A percentile compares a stretch with the other conserved stretches of the same genome.
phyloP scores from a whole-genome alignment of 176 grass and related monocot genomes.

The Phyllostachys edulis region DNA sequence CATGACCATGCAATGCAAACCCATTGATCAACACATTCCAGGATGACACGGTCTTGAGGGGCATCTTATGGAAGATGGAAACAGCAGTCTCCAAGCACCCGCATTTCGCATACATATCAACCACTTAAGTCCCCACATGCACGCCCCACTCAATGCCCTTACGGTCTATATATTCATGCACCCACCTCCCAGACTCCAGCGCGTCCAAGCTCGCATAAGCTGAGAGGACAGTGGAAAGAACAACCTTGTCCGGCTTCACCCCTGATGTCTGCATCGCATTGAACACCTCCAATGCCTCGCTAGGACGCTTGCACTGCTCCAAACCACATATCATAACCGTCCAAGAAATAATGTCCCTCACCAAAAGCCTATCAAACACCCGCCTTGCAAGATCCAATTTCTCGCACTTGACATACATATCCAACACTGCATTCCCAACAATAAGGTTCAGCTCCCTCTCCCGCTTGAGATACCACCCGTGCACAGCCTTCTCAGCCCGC shows the following conservation, averaged over 20 bases:
- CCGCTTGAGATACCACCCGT: slow-evolving; percentile 36
- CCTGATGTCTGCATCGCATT: slow-evolving; percentile 44
- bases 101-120: slow-evolving; percentile 52
- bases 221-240: slow-evolving; percentile 50
- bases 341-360: slow-evolving; percentile 51
- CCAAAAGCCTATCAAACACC: slow-evolving; percentile 36
- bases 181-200: slow-evolving; percentile 42
- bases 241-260: slow-evolving; percentile 40
- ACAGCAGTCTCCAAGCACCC: slow-evolving; percentile 43
- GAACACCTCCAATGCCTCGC: slow-evolving; percentile 37
- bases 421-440: slow-evolving; percentile 42
- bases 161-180: slow-evolving; percentile 49
- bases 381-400: slow-evolving; percentile 27
- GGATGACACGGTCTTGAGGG: slow-evolving; percentile 44
- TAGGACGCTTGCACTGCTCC: slow-evolving; percentile 45
- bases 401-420: slow-evolving; percentile 57
- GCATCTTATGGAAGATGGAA: slow-evolving; percentile 43
- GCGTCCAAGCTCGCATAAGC: slow-evolving; percentile 45
- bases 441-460: slow-evolving; percentile 18
- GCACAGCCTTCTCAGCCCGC: slow-evolving; percentile 19
- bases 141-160: slow-evolving; percentile 50
- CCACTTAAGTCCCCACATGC: slow-evolving; percentile 51
- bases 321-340: slow-evolving; percentile 48
- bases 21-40: slow-evolving; percentile 59
- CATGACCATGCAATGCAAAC: slow-evolving; percentile 40